Evolutionary conservation across 2,329 filamentous ascomycete genomes (phyloP), one percentile per base, ranked within the genome.

Genomic region (Calycina herbarum): DNA sequence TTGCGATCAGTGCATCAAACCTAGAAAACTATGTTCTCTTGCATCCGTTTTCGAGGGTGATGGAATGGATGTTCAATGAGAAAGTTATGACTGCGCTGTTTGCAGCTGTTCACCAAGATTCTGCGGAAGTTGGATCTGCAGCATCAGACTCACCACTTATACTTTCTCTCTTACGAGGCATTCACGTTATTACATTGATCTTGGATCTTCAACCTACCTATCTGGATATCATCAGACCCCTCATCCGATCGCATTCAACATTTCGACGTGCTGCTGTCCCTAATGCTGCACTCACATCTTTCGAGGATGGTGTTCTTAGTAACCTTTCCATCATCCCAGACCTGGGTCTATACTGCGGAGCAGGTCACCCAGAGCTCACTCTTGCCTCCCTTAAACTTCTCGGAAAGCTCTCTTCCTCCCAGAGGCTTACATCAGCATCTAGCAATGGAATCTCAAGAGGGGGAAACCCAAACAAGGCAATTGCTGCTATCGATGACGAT

Each of bases 31-130:
- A 99, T 75, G 88, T 95, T 66, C 87, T 88, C 29, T 85, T 97
- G 62, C 96, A 99, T 78, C 94, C 96, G 0, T 99, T 98, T 74
- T 89, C 92, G 2, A 88, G 96, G 66, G 89, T 96, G 17, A 97
- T 98, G 91, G 95, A 99, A 75, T 98, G 95, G 93, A 86, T 99
- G 78, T 97, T 96, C 78, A 97, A 96, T 75, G 92, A 96, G 73
- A 92, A 90, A 69, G 92, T 97, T 27, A 87, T 96, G 73, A 86
- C 86, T 69, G 86, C 89, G 15, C 79, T 99, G 1, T 94, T 97
- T 77, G 84, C 86, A 64, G 86, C 90, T 11, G 86, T 95, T 35
- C 91, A 94, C 71, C 90, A 96, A 75, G 87, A 94, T 70, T 80
- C 89, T 17, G 82, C 84, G 7, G 88, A 91, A 66, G 85, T 97